These are phyloP conservation scores for Geotrichum phurueaensis DNA, from an alignment of 1,139 yeast species.

Conservation along the genomic window DNA sequence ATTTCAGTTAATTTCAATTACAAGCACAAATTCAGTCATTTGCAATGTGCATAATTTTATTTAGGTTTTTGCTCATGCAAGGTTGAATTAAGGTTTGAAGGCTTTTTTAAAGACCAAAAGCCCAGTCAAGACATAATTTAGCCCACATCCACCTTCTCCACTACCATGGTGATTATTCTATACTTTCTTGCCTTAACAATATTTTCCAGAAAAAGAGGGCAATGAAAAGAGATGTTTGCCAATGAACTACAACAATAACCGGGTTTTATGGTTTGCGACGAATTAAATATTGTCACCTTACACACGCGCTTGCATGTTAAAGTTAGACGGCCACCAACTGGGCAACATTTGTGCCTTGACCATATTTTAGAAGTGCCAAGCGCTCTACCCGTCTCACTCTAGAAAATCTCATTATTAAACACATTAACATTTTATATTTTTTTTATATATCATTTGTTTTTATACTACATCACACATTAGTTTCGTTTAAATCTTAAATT, in stretches of 20 bases:
- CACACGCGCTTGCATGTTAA: too few relatives aligned
- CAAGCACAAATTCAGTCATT: too few relatives aligned
- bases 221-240: too few relatives aligned
- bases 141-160: neutral
- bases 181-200: too few relatives aligned
- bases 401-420: neutral
- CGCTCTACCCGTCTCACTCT: neutral
- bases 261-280: too few relatives aligned
- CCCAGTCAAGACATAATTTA: neutral
- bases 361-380: neutral
- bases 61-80: neutral
- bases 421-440: neutral
- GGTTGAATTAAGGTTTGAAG: neutral
- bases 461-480: neutral
- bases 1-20: too few relatives aligned
- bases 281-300: too few relatives aligned
- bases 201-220: too few relatives aligned
- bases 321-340: too few relatives aligned
- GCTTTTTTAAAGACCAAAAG: too few relatives aligned
- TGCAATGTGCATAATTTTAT: neutral
- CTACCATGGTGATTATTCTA: too few relatives aligned
- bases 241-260: too few relatives aligned
- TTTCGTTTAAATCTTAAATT: slow-evolving; percentile 9
- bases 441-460: neutral
- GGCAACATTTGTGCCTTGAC: neutral